These are phyloP conservation scores for Silene coronaria DNA, from an alignment of 179 eudicot species.

Conservation along the genomic window DNA sequence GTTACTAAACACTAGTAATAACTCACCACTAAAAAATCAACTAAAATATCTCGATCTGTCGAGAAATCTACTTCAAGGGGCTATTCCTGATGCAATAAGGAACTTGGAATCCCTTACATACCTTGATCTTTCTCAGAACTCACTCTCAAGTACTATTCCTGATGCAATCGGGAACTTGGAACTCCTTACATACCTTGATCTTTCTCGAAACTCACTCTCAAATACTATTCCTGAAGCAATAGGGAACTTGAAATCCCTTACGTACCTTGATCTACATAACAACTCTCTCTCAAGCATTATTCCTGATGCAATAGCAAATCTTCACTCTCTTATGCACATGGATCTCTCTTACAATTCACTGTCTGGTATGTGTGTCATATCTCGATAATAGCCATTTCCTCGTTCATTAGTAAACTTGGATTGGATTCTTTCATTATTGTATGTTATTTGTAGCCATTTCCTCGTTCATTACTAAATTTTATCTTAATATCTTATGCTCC, in stretches of 20 bases:
- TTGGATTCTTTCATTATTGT: too few relatives aligned
- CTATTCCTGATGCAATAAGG: conserved; percentile 5
- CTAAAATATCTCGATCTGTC: conserved; percentile 1
- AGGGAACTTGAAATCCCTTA: not conserved
- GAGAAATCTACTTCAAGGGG: conserved; percentile 1
- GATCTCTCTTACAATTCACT: not conserved
- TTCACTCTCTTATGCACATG: not conserved
- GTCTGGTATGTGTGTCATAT: not conserved
- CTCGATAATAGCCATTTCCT: too few relatives aligned
- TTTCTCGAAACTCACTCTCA: conserved; percentile 5
- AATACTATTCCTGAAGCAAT: conserved; percentile 11
- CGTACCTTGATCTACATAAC: not conserved
- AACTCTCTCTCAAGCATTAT: conserved; percentile 11
- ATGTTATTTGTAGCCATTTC: too few relatives aligned
- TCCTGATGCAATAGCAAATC: conserved; percentile 6
- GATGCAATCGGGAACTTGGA: not conserved
- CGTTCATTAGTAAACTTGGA: too few relatives aligned
- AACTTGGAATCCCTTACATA: not conserved
- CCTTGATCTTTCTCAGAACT: conserved; percentile 3
- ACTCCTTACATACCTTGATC: not conserved
- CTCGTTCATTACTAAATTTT: too few relatives aligned
- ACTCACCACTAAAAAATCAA: not conserved
- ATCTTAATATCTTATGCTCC: too few relatives aligned
- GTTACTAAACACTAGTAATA: conserved; percentile 11
- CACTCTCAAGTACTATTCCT: conserved; percentile 13